phyloP scores from a whole-genome alignment of 345 rosid species.

The Populus nigra region DNA sequence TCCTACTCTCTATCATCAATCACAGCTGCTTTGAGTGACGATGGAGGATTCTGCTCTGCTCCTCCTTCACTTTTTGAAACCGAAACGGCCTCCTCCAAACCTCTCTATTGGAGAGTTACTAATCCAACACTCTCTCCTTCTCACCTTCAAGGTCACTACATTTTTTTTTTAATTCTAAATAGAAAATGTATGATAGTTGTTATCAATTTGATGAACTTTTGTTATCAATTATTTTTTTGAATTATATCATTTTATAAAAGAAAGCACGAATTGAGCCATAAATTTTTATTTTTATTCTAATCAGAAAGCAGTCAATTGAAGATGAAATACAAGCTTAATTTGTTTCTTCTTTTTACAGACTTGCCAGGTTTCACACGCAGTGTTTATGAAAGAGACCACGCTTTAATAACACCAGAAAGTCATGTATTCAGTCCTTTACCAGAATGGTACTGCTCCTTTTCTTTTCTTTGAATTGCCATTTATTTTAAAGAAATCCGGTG shows the following conservation, averaged over 20 bases:
- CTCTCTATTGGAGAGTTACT: conserved; percentile 79
- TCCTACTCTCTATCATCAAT: background rate
- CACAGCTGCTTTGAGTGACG: conserved; percentile 17
- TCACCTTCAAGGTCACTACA: conserved; percentile 63
- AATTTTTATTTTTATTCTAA: background rate
- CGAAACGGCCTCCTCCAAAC: conserved; percentile 38
- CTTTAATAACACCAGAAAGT: conserved; percentile 86
- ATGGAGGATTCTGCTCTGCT: conserved; percentile 75
- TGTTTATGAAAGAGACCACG: conserved; percentile 73
- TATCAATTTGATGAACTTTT: background rate
- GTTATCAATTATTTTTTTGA: background rate
- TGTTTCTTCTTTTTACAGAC: conserved; percentile 46
- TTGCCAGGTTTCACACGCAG: conserved; percentile 92
- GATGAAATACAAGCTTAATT: background rate
- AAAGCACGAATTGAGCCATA: background rate
- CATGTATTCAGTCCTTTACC: conserved; percentile 88
- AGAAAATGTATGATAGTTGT: background rate
- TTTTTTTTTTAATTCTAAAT: background rate
- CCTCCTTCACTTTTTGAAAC: conserved; percentile 41
- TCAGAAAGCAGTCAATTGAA: background rate
- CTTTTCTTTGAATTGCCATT: background rate
- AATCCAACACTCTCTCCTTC: conserved; percentile 87
- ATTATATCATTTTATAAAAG: background rate
- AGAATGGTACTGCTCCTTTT: conserved; percentile 54
- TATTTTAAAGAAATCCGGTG: conserved; percentile 2